A percentile compares a stretch with the other conserved stretches of the same genome.
Conservation (phyloP, 2,329 filamentous ascomycete species). For the Hymenotorrendiella dingleyae region DNA sequence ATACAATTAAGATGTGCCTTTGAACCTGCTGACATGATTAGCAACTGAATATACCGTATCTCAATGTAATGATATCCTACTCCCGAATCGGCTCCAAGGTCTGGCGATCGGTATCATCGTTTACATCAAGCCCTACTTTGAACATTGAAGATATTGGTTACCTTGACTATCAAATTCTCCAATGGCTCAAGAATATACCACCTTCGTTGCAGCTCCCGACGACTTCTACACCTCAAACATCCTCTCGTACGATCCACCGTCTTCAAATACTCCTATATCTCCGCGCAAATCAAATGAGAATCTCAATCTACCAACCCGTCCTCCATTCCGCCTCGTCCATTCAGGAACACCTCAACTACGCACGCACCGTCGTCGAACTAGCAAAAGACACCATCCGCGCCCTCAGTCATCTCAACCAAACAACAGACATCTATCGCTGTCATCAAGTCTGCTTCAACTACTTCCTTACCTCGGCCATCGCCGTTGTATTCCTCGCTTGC, state of each 20-base stretch:
- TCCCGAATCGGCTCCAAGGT: conserved; percentile 79
- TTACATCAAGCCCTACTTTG: conserved; percentile 13
- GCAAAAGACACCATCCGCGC: conserved; percentile 73
- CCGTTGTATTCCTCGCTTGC: conserved; percentile 70
- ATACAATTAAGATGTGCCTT: too few species aligned
- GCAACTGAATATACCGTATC: conserved; percentile 48
- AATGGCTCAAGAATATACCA: conserved; percentile 78
- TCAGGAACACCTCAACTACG: conserved; percentile 65
- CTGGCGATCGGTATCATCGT: conserved; percentile 63
- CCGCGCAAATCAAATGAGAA: conserved; percentile 83
- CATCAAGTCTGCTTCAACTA: conserved; percentile 77
- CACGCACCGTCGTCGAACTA: conserved; percentile 67
- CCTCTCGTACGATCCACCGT: conserved; percentile 50
- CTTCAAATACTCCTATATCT: conserved; percentile 80
- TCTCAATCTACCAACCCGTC: conserved; percentile 81
- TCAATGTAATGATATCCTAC: conserved; percentile 80
- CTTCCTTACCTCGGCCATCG: conserved; percentile 68
- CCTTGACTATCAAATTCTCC: conserved; percentile 75
- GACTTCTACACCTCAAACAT: conserved; percentile 37
- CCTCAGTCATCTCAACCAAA: conserved; percentile 64
- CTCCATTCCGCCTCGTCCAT: conserved; percentile 82
- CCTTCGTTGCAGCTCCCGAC: conserved; percentile 49
- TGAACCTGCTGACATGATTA: conserved; percentile 17
- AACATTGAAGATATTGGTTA: conserved; percentile 68
- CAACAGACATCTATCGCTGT: conserved; percentile 63